Evolutionary conservation across 768 basidiomycete genomes (phyloP).

Genomic region (Trametes cubensis): DNA sequence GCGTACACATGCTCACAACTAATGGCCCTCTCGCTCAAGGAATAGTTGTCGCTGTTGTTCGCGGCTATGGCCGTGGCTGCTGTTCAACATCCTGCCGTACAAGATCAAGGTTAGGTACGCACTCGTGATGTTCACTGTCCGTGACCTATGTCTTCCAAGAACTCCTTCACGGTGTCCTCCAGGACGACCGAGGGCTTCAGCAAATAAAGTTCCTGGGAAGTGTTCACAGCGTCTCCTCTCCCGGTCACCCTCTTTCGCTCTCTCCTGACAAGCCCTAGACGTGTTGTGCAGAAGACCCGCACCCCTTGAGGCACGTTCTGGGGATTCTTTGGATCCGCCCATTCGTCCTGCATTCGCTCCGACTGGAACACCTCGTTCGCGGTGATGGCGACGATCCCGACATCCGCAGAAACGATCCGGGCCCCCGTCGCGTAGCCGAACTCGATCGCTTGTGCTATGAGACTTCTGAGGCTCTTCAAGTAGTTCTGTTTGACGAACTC

Average conservation of each 20-base stretch:
- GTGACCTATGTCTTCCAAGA: neutral
- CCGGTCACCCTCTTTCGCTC: neutral
- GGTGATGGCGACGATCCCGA: neutral
- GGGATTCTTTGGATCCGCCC: slow-evolving; percentile 5
- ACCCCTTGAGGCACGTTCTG: neutral
- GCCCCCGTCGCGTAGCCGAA: slow-evolving; percentile 18
- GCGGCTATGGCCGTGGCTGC: too few relatives aligned
- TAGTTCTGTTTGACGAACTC: neutral
- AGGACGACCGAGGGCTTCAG: slow-evolving; percentile 14
- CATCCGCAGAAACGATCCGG: slow-evolving; percentile 12
- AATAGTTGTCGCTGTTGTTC: too few relatives aligned
- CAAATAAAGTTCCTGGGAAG: neutral
- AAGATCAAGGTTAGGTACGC: too few relatives aligned
- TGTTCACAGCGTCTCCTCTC: neutral
- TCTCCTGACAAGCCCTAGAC: slow-evolving; percentile 2
- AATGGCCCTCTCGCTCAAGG: too few relatives aligned
- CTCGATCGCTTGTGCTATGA: slow-evolving; percentile 9
- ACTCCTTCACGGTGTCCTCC: neutral
- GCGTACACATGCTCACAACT: too few relatives aligned
- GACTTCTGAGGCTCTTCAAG: neutral
- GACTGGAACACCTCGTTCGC: neutral
- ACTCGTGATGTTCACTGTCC: neutral
- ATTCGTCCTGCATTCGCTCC: slow-evolving; percentile 19
- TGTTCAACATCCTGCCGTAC: too few relatives aligned
- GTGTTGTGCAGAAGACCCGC: slow-evolving; percentile 4